Percentiles rank a stretch among this genome's conserved stretches.
Evolutionary conservation across 495 filamentous ascomycete genomes (phyloP).

Genomic region (Penicillium parvum): DNA sequence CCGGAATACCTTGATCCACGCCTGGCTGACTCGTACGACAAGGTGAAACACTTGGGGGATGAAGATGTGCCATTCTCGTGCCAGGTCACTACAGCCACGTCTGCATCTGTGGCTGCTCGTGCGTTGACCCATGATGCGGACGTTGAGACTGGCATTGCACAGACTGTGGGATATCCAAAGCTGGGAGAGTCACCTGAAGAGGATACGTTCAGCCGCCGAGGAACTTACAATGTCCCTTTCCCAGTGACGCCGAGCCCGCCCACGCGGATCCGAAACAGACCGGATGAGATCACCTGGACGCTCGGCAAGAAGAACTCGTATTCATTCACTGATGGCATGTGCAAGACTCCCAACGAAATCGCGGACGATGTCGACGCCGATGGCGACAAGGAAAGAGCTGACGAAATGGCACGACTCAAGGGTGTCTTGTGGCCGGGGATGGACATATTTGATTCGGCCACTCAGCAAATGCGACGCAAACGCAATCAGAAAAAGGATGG

Average conservation of each 20-base stretch:
- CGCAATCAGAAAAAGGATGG: constrained; percentile 84
- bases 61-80: not conserved
- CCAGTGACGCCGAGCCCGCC: constrained; percentile 24
- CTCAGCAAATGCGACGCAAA: constrained; percentile 66
- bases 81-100: not conserved
- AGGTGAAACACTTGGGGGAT: constrained; percentile 1
- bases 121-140: not conserved
- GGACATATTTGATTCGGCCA: constrained; percentile 84
- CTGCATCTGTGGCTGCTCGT: constrained; percentile 1
- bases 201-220: constrained; percentile 2
- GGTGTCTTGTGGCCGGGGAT: constrained; percentile 79
- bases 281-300: not conserved
- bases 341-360: not conserved
- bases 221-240: constrained; percentile 8
- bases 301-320: constrained; percentile 8
- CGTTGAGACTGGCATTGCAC: not conserved
- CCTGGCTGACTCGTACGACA: constrained; percentile 18
- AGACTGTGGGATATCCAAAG: not conserved
- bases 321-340: constrained; percentile 3
- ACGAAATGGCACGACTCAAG: constrained; percentile 56
- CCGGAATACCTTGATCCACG: constrained; percentile 37
- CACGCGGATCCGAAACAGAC: not conserved
- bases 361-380: constrained; percentile 8
- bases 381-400: constrained; percentile 30
- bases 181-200: constrained; percentile 14